phyloP scores from a whole-genome alignment of 2,329 filamentous ascomycete genomes.

The Niveomyces coronatus region DNA sequence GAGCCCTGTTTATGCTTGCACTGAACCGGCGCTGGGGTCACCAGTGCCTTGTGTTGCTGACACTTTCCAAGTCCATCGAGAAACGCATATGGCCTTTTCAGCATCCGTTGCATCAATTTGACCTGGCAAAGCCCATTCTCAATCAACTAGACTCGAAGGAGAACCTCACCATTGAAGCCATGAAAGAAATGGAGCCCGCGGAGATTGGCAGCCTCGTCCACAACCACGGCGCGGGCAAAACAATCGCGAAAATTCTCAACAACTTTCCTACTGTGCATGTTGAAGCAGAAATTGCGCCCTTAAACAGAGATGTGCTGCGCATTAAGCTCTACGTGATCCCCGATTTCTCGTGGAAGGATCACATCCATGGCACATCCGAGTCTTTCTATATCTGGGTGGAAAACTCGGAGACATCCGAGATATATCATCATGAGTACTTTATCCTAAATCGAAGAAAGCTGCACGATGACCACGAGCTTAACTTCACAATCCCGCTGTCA shows the following conservation, averaged over 20 bases:
- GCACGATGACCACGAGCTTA: constrained; percentile 92
- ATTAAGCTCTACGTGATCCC: constrained; percentile 79
- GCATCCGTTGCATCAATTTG: constrained; percentile 91
- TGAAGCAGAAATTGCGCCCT: constrained; percentile 86
- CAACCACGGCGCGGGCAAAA: constrained; percentile 77
- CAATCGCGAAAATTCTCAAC: constrained; percentile 69
- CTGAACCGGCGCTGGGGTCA: constrained; percentile 92
- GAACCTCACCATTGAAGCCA: constrained; percentile 62
- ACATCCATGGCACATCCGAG: constrained; percentile 85
- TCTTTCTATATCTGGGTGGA: constrained; percentile 99
- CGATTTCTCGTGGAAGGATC: constrained; percentile 91
- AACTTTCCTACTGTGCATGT: constrained; percentile 89
- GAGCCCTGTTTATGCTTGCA: constrained; percentile 94
- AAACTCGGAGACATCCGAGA: constrained; percentile 93
- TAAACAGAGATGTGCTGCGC: constrained; percentile 90
- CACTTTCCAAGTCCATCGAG: constrained; percentile 93
- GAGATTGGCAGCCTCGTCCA: constrained; percentile 89
- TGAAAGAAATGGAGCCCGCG: constrained; percentile 85
- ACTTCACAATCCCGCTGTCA: constrained; percentile 91
- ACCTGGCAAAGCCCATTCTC: constrained; percentile 73
- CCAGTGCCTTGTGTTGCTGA: constrained; percentile 83
- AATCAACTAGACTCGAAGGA: constrained; percentile 79
- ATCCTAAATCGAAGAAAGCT: constrained; percentile 84
- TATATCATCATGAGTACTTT: constrained; percentile 96
- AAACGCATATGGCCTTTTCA: constrained; percentile 92